A percentile compares a stretch with the other conserved stretches of the same genome.
Evolutionary conservation across 2,329 filamentous ascomycete species (phyloP).

Genomic region (Beauveria scarabaeidicola): DNA sequence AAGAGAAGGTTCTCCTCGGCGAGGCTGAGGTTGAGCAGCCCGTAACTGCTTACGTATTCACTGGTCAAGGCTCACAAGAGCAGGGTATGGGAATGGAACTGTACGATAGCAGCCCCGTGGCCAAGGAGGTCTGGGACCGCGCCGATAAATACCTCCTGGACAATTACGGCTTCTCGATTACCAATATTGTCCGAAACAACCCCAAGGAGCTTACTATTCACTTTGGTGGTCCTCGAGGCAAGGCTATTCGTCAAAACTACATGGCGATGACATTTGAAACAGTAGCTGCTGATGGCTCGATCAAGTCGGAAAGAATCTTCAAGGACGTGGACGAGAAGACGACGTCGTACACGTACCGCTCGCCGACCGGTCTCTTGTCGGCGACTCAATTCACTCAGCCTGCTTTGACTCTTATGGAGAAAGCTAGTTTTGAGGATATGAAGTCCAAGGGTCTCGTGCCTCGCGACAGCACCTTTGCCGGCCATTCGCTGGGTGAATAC

Average conservation of each 20-base stretch:
- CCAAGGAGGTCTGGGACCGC: slow-evolving; percentile 94
- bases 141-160: slow-evolving; percentile 98
- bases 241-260: slow-evolving; percentile 97
- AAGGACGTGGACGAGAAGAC: slow-evolving; percentile 93
- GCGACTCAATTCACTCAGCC: slow-evolving; percentile 98
- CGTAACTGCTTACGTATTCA: slow-evolving; percentile 94
- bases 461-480: slow-evolving; percentile 92
- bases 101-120: slow-evolving; percentile 86
- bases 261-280: slow-evolving; percentile 99
- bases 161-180: slow-evolving; percentile 97
- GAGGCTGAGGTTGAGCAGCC: slow-evolving; percentile 98
- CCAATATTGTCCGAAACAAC: slow-evolving; percentile 99
- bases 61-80: slow-evolving; percentile 95
- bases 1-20: slow-evolving; percentile 90
- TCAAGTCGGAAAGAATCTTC: slow-evolving; percentile 99
- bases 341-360: slow-evolving; percentile 93
- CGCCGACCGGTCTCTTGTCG: slow-evolving; percentile 86
- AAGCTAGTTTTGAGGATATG: slow-evolving; percentile 99
- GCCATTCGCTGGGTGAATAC: slow-evolving; percentile 97
- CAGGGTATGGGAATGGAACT: slow-evolving; percentile 99
- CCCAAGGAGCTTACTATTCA: slow-evolving; percentile 97
- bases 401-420: slow-evolving; percentile 96
- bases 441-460: slow-evolving; percentile 92
- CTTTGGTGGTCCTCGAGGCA: slow-evolving; percentile 93
- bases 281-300: slow-evolving; percentile 80